Conservation (phyloP, 1,139 yeast species). For the Diutina catenulata region DNA sequence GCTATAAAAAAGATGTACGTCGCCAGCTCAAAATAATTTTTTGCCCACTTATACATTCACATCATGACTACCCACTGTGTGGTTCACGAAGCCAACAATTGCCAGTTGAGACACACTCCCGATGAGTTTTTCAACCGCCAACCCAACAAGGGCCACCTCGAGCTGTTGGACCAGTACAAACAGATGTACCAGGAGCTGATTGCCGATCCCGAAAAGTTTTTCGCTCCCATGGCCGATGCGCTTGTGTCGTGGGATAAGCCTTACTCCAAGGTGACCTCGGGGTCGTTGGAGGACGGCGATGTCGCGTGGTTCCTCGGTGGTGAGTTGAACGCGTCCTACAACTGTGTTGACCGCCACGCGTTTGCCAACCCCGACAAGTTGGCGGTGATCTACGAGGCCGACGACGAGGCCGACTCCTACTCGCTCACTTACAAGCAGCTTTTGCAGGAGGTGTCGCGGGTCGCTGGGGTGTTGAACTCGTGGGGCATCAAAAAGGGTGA, state of each 20-base stretch:
- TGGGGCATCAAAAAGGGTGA: constrained; percentile 94
- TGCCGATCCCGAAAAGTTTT: constrained; percentile 71
- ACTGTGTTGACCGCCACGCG: constrained; percentile 96
- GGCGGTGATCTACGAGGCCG: constrained; percentile 93
- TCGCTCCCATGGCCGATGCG: constrained; percentile 73
- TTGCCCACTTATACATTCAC: background rate
- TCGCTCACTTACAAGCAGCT: constrained; percentile 77
- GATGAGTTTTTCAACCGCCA: constrained; percentile 63
- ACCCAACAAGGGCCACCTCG: constrained; percentile 42
- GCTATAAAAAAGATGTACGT: background rate
- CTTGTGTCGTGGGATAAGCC: constrained; percentile 78
- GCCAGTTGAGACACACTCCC: constrained; percentile 57
- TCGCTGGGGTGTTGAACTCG: constrained; percentile 73
- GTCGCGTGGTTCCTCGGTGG: constrained; percentile 92
- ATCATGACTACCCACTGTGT: constrained; percentile 21
- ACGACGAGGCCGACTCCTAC: constrained; percentile 68
- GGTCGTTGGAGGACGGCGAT: constrained; percentile 70
- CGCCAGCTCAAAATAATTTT: background rate
- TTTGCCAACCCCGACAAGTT: constrained; percentile 73
- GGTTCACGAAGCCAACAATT: constrained; percentile 77
- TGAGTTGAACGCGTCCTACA: constrained; percentile 84
- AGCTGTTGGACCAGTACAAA: constrained; percentile 55
- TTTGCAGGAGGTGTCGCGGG: constrained; percentile 74
- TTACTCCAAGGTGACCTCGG: constrained; percentile 61
- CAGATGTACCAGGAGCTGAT: constrained; percentile 69